Evolutionary conservation across 164 flowering plant species (phyloP).

Genomic region (Magnolia kwangsiensis): DNA sequence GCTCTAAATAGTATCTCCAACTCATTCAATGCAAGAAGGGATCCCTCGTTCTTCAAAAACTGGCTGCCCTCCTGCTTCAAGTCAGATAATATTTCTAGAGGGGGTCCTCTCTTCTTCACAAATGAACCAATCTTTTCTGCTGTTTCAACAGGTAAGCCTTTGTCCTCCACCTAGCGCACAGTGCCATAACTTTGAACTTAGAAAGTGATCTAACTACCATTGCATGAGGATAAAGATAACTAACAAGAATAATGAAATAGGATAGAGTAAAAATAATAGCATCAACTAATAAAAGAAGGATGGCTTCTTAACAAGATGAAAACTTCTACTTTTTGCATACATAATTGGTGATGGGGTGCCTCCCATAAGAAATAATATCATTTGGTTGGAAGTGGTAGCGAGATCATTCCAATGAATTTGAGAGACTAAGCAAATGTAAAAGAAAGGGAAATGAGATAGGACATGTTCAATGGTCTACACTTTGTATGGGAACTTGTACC

Average conservation of each 20-base stretch:
- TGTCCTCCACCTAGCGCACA: constrained; percentile 63
- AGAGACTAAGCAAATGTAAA: too few relatives aligned
- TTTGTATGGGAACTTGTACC: too few relatives aligned
- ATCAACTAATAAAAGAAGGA: background rate
- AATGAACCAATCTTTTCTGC: constrained; percentile 81
- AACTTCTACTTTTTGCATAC: too few relatives aligned
- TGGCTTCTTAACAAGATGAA: background rate
- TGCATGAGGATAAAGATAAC: background rate
- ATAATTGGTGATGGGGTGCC: too few relatives aligned
- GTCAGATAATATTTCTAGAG: constrained; percentile 58
- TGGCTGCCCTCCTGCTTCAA: constrained; percentile 65
- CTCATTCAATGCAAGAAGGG: constrained; percentile 64
- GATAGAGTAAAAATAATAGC: background rate
- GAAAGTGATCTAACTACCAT: background rate
- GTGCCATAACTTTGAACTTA: background rate
- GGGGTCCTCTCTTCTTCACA: constrained; percentile 78
- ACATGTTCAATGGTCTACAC: too few relatives aligned
- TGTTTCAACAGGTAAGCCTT: constrained; percentile 66
- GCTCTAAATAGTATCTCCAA: constrained; percentile 73
- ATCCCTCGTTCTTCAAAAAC: constrained; percentile 48
- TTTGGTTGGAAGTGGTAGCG: too few relatives aligned
- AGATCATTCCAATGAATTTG: too few relatives aligned
- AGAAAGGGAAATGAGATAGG: too few relatives aligned
- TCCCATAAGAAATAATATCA: too few relatives aligned
- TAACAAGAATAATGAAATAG: background rate